phyloP scores from a whole-genome alignment of 2,329 filamentous ascomycete species.

The Aspergillus tubingensis region DNA sequence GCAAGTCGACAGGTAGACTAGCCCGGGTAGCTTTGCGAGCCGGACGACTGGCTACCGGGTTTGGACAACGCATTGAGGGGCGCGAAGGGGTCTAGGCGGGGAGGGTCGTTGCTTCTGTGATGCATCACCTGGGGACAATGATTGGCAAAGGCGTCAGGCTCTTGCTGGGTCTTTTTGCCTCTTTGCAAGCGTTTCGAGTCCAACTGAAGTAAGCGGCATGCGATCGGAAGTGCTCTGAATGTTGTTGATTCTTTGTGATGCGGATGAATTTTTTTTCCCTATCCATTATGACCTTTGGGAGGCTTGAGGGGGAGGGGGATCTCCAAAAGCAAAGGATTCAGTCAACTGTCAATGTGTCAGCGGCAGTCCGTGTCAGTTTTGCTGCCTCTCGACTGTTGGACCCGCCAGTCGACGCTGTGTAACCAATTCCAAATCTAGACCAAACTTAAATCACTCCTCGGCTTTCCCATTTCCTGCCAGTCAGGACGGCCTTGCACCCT shows the following conservation, averaged over 20 bases:
- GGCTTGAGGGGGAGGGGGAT: neutral
- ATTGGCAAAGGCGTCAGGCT: neutral
- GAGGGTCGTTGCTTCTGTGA: slow-evolving; percentile 4
- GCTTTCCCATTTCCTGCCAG: slow-evolving; percentile 1
- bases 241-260: neutral
- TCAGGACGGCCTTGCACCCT: neutral
- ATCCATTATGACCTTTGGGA: neutral
- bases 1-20: slow-evolving; percentile 10
- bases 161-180: neutral
- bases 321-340: neutral
- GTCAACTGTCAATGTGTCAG: neutral
- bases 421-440: slow-evolving; percentile 4
- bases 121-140: neutral
- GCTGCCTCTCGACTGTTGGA: slow-evolving; percentile 2
- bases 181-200: neutral
- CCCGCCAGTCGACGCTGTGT: neutral
- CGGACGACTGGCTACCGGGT: slow-evolving; percentile 1
- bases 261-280: neutral
- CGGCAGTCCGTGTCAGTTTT: neutral
- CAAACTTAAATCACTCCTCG: slow-evolving; percentile 5
- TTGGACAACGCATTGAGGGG: slow-evolving; percentile 4
- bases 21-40: neutral
- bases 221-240: neutral
- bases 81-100: slow-evolving; percentile 8
- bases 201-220: neutral